phyloP scores from a whole-genome alignment of 257 asterid species.

The Echium plantagineum region DNA sequence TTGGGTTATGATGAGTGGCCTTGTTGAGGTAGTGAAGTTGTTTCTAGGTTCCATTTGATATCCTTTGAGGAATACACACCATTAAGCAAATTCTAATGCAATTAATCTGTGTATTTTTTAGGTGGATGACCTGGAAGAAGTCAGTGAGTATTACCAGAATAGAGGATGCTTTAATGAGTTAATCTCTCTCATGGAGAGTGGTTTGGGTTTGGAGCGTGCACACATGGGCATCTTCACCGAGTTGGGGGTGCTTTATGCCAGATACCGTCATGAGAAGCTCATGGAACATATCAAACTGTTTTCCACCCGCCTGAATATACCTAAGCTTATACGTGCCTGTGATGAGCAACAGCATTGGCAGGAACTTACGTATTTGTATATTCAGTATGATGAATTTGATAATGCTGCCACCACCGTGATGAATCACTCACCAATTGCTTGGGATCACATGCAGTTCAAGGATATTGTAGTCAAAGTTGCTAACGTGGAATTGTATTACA shows the following conservation, averaged over 20 bases:
- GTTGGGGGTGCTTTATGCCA: conserved; percentile 92
- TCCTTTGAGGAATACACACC: background rate
- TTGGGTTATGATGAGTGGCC: no score
- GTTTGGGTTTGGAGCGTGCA: conserved; percentile 97
- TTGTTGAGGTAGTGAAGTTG: background rate
- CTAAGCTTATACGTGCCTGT: conserved; percentile 96
- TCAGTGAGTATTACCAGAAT: conserved; percentile 91
- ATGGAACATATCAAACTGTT: conserved; percentile 97
- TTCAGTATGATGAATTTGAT: conserved; percentile 94
- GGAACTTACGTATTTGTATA: conserved; percentile 82
- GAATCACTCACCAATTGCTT: conserved; percentile 99
- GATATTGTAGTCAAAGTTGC: conserved; percentile 95
- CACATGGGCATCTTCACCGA: conserved; percentile 99
- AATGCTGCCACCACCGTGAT: conserved; percentile 99
- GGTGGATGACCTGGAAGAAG: conserved; percentile 99
- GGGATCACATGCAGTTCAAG: conserved; percentile 99
- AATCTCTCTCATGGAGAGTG: conserved; percentile 98
- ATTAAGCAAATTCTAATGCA: background rate
- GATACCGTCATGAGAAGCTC: conserved; percentile 98
- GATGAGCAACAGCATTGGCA: conserved; percentile 99
- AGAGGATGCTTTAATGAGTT: conserved; percentile 97
- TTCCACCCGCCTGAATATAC: conserved; percentile 90
- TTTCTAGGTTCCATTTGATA: background rate
- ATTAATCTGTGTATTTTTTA: conserved; percentile 20
- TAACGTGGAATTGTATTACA: conserved; percentile 92